Percentiles rank a stretch among this genome's conserved stretches.
Evolutionary conservation across 495 filamentous ascomycete genomes (phyloP).

Genomic region (Patellaria atrata): DNA sequence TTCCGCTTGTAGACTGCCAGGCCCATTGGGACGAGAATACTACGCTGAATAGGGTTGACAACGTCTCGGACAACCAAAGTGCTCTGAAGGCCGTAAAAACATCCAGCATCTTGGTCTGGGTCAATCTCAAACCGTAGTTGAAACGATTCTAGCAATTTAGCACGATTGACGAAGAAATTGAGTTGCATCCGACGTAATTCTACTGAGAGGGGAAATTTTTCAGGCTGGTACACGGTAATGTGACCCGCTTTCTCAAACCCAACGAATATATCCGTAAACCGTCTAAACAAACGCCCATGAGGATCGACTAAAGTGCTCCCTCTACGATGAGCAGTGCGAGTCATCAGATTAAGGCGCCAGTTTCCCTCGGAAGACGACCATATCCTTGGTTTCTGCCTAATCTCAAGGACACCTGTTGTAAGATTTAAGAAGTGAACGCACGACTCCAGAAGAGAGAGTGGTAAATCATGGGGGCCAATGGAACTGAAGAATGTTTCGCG

Average conservation of each 20-base stretch:
- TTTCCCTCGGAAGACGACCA: conserved; percentile 18
- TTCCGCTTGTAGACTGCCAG: conserved; percentile 2
- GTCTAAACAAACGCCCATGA: conserved; percentile 5
- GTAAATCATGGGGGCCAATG: conserved; percentile 15
- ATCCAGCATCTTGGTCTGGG: conserved; percentile 28
- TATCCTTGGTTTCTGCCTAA: conserved; percentile 9
- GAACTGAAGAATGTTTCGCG: conserved; percentile 17
- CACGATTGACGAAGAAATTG: conserved; percentile 20
- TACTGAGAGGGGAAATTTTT: conserved; percentile 6
- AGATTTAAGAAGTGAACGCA: conserved; percentile 24
- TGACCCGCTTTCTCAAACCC: conserved; percentile 15
- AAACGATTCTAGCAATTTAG: conserved; percentile 11
- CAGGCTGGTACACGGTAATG: conserved; percentile 16
- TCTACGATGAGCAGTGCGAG: conserved; percentile 5
- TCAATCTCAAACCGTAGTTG: conserved; percentile 21
- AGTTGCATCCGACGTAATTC: conserved; percentile 21
- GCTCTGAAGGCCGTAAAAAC: conserved; percentile 35
- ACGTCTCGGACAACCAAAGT: conserved; percentile 33
- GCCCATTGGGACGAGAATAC: conserved; percentile 19
- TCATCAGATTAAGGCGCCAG: conserved; percentile 22
- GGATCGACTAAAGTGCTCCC: conserved; percentile 16
- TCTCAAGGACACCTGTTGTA: conserved; percentile 18
- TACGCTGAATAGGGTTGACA: conserved; percentile 23
- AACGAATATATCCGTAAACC: conserved; percentile 11
- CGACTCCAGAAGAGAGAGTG: conserved; percentile 12